Percentiles rank a stretch among this genome's conserved stretches.
Evolutionary conservation across 2,329 filamentous ascomycete species (phyloP).

Genomic region (Teratosphaeria gauchensis): DNA sequence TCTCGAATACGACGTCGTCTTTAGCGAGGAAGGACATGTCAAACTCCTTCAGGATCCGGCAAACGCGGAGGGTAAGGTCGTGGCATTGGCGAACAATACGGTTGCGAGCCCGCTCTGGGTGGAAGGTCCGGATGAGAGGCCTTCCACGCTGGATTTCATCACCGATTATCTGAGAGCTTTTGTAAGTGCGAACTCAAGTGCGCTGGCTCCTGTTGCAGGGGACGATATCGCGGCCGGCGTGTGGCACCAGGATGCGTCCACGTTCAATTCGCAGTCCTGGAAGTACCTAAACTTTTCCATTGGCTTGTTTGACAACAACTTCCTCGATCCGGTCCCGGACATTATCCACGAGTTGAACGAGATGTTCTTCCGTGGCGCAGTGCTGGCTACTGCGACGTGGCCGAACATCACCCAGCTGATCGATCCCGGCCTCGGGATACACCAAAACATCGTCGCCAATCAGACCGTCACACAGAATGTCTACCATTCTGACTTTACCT

Average conservation of each 20-base stretch:
- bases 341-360: slow-evolving; percentile 7
- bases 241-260: not conserved
- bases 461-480: slow-evolving; percentile 8
- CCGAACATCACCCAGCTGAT: slow-evolving; percentile 1
- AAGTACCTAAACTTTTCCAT: not conserved
- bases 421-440: slow-evolving; percentile 2
- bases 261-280: not conserved
- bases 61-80: not conserved
- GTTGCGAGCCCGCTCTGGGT: not conserved
- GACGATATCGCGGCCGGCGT: not conserved
- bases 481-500: slow-evolving; percentile 8
- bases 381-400: not conserved
- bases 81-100: slow-evolving; percentile 8
- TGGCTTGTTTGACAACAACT: not conserved
- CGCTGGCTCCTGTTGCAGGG: not conserved
- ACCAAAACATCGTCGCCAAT: slow-evolving; percentile 2
- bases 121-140: not conserved
- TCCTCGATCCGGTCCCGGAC: slow-evolving; percentile 3
- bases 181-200: slow-evolving; percentile 1
- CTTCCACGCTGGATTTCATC: slow-evolving; percentile 1
- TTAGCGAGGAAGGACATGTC: not conserved
- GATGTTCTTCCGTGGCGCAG: slow-evolving; percentile 5
- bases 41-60: slow-evolving; percentile 1
- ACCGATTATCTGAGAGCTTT: slow-evolving; percentile 2
- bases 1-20: slow-evolving; percentile 8